phyloP scores from a whole-genome alignment of 257 asterid genomes.

The Petrea volubilis region DNA sequence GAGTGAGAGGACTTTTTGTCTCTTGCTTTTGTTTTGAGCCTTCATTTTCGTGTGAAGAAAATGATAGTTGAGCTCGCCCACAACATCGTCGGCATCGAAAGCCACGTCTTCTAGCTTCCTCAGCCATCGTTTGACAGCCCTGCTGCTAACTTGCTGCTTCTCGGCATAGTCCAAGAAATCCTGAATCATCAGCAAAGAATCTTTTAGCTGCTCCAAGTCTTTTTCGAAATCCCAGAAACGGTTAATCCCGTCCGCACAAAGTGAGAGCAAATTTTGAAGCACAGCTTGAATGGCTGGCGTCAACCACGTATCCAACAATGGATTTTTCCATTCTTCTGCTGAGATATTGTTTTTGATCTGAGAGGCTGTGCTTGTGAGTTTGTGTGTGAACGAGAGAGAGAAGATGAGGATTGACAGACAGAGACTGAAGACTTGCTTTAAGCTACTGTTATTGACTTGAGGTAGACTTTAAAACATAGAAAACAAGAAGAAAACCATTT shows the following conservation, averaged over 20 bases:
- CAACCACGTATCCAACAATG: background rate
- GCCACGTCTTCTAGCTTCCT: background rate
- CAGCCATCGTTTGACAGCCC: conserved; percentile 22
- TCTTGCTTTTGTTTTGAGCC: background rate
- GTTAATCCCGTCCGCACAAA: background rate
- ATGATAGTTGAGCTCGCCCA: conserved; percentile 27
- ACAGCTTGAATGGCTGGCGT: conserved; percentile 9
- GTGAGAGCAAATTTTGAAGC: conserved; percentile 6
- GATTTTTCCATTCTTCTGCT: background rate
- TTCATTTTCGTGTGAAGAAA: background rate
- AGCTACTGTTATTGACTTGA: no score
- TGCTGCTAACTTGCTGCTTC: background rate
- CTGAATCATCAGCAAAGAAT: no score
- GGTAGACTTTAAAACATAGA: no score
- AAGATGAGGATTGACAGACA: no score
- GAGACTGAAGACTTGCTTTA: no score
- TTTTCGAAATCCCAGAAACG: background rate
- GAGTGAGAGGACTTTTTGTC: background rate
- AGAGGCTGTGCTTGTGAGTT: no score
- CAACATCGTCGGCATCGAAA: conserved; percentile 21
- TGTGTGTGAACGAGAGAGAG: no score
- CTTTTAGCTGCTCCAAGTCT: no score
- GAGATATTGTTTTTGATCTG: no score
- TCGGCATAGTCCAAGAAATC: conserved; percentile 28
- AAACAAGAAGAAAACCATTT: no score